A percentile compares a stretch with the other conserved stretches of the same genome.
These are phyloP conservation scores for Phlyctochytrium arcticum DNA, from an alignment of 192 early-diverging fungal species.

Conservation along the genomic window DNA sequence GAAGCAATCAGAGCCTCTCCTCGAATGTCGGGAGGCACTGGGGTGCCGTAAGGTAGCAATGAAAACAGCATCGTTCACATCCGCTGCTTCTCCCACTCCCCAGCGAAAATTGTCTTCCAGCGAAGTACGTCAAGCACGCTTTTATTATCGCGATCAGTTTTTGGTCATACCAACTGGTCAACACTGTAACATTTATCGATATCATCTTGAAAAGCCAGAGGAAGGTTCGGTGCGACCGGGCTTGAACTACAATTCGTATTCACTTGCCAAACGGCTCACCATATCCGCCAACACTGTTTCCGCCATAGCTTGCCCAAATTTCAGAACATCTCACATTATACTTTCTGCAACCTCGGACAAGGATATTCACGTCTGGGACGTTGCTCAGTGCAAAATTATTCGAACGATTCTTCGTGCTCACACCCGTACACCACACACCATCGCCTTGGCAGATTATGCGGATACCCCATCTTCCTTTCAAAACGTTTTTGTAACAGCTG, in stretches of 20 bases:
- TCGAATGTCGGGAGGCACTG: background rate
- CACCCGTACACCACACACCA: conserved; percentile 9
- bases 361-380: conserved; percentile 20
- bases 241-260: conserved; percentile 17
- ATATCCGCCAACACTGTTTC: conserved; percentile 9
- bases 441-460: conserved; percentile 10
- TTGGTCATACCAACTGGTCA: conserved; percentile 5
- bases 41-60: background rate
- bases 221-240: conserved; percentile 11
- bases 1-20: conserved; percentile 14
- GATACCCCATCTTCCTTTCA: background rate
- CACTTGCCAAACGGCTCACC: background rate
- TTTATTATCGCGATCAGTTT: conserved; percentile 16
- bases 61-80: background rate
- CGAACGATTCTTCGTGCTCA: conserved; percentile 2
- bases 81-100: too few species aligned
- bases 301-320: conserved; percentile 16
- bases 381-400: background rate
- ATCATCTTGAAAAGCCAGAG: conserved; percentile 10
- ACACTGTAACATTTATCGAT: background rate
- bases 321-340: conserved; percentile 1
- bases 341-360: conserved; percentile 20
- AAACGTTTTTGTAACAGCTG: conserved; percentile 4
- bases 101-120: background rate
- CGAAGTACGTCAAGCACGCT: conserved; percentile 16